Conservation (phyloP, 169 alveolate species). For the Eimeria mitis region DNA sequence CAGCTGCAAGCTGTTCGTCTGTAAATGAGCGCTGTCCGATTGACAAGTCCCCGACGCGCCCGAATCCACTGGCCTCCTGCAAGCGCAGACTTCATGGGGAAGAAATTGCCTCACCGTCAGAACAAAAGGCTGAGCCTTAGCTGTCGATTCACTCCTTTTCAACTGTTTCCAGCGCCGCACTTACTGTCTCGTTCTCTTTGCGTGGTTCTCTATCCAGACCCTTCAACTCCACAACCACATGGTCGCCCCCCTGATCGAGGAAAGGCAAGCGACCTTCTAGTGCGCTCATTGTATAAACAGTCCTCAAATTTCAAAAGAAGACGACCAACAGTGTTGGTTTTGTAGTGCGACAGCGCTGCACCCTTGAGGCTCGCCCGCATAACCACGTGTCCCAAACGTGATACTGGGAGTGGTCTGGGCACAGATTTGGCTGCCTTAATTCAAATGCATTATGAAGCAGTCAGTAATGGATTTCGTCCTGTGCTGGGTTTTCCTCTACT, state of each 20-base stretch:
- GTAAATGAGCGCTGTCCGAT: not conserved
- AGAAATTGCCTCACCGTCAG: not conserved
- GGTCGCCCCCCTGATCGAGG: not conserved
- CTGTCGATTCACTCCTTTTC: not conserved
- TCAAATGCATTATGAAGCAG: not conserved
- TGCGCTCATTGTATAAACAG: not conserved
- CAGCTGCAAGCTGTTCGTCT: slow-evolving; percentile 25
- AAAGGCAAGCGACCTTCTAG: not conserved
- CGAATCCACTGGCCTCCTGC: slow-evolving; percentile 36
- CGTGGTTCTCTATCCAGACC: not conserved
- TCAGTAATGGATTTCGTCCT: not conserved
- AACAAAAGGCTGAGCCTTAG: not conserved
- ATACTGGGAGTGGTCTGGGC: not conserved
- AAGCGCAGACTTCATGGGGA: not conserved
- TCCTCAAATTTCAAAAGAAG: not conserved
- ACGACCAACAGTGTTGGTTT: not conserved
- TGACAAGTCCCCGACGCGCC: not conserved
- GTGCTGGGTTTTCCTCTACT: not conserved
- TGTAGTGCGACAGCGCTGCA: slow-evolving; percentile 20
- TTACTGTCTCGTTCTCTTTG: slow-evolving; percentile 5
- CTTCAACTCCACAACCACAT: not conserved
- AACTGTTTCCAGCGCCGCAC: not conserved
- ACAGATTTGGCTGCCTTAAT: not conserved
- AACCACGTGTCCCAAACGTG: not conserved
- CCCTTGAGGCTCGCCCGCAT: slow-evolving; percentile 16